phyloP scores from a whole-genome alignment of 1,284 basidiomycete genomes.

The Athelia psychrophila region DNA sequence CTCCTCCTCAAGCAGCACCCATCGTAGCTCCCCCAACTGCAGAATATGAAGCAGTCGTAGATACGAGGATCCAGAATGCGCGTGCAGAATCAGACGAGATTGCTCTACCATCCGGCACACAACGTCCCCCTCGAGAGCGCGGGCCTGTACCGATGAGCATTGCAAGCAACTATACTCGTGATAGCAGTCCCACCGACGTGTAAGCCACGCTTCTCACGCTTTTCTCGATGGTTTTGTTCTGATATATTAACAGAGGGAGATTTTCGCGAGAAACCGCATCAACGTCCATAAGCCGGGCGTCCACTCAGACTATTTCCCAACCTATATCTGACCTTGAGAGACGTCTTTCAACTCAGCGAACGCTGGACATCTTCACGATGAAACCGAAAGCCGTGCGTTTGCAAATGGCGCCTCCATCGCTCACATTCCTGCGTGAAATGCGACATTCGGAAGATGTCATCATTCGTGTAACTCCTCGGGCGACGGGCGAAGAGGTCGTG shows the following conservation, averaged over 20 bases:
- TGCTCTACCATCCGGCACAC: neutral
- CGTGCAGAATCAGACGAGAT: neutral
- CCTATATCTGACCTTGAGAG: slow-evolving; percentile 79
- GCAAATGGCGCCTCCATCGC: slow-evolving; percentile 82
- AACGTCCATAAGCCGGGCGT: slow-evolving; percentile 50
- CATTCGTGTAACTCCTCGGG: slow-evolving; percentile 77
- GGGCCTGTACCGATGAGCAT: slow-evolving; percentile 34
- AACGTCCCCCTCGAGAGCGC: slow-evolving; percentile 14
- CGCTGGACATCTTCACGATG: slow-evolving; percentile 97
- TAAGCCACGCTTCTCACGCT: slow-evolving; percentile 29
- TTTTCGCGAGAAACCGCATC: slow-evolving; percentile 57
- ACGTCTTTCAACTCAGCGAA: slow-evolving; percentile 75
- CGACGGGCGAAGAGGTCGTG: slow-evolving; percentile 70
- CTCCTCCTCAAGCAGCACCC: slow-evolving; percentile 1
- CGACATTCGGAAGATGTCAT: slow-evolving; percentile 74
- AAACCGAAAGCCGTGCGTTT: slow-evolving; percentile 90
- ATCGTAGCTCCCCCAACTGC: slow-evolving; percentile 19
- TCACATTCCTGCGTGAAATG: slow-evolving; percentile 82
- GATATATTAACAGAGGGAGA: slow-evolving; percentile 51
- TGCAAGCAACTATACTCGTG: slow-evolving; percentile 46
- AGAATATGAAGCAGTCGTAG: slow-evolving; percentile 53
- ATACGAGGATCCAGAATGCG: slow-evolving; percentile 39
- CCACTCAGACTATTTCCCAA: slow-evolving; percentile 48
- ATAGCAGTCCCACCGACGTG: slow-evolving; percentile 53
- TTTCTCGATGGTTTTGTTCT: slow-evolving; percentile 3